Percentiles rank a stretch among this genome's conserved stretches.
phyloP scores from a whole-genome alignment of 2,329 filamentous ascomycete genomes.

The Juglanconis juglandina region DNA sequence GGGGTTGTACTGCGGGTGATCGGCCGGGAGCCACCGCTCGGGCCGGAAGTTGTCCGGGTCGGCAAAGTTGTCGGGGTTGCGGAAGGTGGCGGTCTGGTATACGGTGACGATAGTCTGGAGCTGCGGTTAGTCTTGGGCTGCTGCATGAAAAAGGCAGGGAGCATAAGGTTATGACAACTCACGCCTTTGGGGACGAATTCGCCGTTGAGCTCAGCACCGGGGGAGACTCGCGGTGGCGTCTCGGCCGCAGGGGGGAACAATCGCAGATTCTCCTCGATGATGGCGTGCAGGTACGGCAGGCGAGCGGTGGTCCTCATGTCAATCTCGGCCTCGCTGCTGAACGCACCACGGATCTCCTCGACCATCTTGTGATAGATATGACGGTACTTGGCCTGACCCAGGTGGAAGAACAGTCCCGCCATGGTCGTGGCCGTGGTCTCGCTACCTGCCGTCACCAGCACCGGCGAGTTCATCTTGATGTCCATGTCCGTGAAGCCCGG shows the following conservation, averaged over 20 bases:
- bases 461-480: constrained; percentile 6
- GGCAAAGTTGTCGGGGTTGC: constrained; percentile 15
- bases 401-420: constrained; percentile 26
- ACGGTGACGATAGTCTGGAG: background rate
- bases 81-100: constrained; percentile 16
- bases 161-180: background rate
- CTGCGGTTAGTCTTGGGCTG: too few relatives aligned
- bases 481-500: constrained; percentile 9
- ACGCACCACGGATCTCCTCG: constrained; percentile 26
- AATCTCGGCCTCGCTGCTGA: constrained; percentile 26
- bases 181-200: constrained; percentile 11
- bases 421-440: constrained; percentile 46
- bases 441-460: constrained; percentile 39
- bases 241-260: constrained; percentile 11
- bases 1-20: constrained; percentile 14
- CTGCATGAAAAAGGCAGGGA: background rate
- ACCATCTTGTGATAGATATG: constrained; percentile 21
- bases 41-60: constrained; percentile 14
- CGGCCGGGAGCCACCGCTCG: constrained; percentile 19
- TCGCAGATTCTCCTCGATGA: constrained; percentile 81
- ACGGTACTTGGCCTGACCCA: constrained; percentile 23
- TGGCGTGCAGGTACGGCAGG: constrained; percentile 69
- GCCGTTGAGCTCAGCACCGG: constrained; percentile 3
- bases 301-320: constrained; percentile 7
- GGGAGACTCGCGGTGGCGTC: constrained; percentile 1